These are phyloP conservation scores for Thalassiosira hispida DNA, from an alignment of 352 stramenopile genomes.

Conservation along the genomic window DNA sequence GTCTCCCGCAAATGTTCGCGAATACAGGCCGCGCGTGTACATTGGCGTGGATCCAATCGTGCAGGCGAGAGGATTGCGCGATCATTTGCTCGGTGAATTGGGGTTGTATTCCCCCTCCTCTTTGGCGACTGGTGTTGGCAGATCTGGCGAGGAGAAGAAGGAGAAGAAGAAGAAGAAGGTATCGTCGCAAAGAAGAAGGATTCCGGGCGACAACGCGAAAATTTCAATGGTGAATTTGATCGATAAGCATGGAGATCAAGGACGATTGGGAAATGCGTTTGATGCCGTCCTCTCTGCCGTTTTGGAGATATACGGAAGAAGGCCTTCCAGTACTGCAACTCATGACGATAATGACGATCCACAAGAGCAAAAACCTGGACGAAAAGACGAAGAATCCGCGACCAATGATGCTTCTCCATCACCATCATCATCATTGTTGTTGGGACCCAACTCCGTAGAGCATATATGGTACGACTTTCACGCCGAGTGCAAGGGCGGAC, in stretches of 20 bases:
- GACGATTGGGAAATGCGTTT: conserved; percentile 90
- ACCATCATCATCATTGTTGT: neutral
- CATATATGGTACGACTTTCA: conserved; percentile 99
- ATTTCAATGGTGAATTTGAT: conserved; percentile 94
- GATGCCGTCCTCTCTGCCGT: conserved; percentile 81
- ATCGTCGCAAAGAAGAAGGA: too few relatives aligned
- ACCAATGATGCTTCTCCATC: neutral
- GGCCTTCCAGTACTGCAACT: neutral
- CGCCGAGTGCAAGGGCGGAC: conserved; percentile 92
- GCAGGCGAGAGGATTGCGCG: conserved; percentile 62
- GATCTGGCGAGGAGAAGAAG: neutral
- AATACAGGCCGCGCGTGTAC: conserved; percentile 90
- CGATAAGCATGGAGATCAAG: conserved; percentile 92
- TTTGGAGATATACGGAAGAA: conserved; percentile 82
- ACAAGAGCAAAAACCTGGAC: too few relatives aligned
- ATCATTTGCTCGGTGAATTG: conserved; percentile 76
- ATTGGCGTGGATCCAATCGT: conserved; percentile 81
- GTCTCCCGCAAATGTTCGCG: conserved; percentile 80
- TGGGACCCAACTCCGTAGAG: conserved; percentile 52
- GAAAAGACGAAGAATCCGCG: neutral
- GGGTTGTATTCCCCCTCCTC: conserved; percentile 65
- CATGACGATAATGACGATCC: neutral
- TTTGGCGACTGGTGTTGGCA: neutral
- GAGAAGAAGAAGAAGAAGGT: too few relatives aligned
- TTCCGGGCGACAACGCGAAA: conserved; percentile 51